Conservation (phyloP, 768 basidiomycete genomes). For the Rhizopogon salebrosus region DNA sequence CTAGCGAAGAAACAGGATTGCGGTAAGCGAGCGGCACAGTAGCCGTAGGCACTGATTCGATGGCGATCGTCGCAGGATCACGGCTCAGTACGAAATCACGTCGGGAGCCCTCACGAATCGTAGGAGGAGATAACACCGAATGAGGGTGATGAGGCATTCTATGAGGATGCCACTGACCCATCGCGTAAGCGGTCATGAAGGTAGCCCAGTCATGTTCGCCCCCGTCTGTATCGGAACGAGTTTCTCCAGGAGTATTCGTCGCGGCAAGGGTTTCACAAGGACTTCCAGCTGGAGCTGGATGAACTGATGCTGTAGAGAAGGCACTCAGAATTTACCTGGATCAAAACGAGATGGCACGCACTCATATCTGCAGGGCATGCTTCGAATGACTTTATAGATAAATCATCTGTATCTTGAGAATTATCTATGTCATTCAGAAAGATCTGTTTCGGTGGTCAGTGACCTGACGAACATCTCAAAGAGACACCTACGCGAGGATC, state of each 20-base stretch:
- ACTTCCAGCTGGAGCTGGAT: not conserved
- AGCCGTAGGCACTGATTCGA: conserved; percentile 6
- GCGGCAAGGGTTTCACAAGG: not conserved
- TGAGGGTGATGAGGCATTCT: conserved; percentile 58
- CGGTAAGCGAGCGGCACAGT: conserved; percentile 10
- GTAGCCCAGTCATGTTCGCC: conserved; percentile 62
- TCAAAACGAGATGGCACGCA: not conserved
- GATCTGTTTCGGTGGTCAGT: not conserved
- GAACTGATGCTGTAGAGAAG: not conserved
- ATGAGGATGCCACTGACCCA: conserved; percentile 78
- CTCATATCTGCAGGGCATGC: not conserved
- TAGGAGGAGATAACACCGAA: conserved; percentile 18
- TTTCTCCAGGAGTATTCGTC: not conserved
- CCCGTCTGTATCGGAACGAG: conserved; percentile 11
- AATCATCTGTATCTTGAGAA: not conserved
- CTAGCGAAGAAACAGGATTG: conserved; percentile 7
- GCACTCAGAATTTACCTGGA: not conserved
- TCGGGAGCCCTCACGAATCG: conserved; percentile 2
- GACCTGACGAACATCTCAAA: too few relatives aligned
- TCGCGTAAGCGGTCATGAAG: conserved; percentile 72
- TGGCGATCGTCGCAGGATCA: not conserved
- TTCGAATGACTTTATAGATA: not conserved
- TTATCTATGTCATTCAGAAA: not conserved
- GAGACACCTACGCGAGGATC: not conserved
- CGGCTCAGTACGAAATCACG: conserved; percentile 7